Evolutionary conservation across 805 yeast genomes (phyloP).

Genomic region (Monosporozyma unispora): DNA sequence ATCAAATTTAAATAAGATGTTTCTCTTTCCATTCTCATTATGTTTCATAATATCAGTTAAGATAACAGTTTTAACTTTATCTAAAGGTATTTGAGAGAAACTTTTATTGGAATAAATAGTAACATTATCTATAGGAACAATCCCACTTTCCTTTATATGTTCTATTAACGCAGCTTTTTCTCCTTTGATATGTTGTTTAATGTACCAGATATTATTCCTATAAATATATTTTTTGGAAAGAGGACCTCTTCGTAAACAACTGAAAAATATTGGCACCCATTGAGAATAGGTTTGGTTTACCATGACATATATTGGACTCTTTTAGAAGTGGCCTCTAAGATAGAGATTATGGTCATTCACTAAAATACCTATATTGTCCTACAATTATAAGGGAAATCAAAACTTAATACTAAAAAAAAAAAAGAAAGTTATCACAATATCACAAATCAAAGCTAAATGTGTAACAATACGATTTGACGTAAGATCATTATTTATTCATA

Average conservation of each 20-base stretch:
- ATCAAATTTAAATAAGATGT: background rate
- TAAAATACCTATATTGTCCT: too few relatives aligned
- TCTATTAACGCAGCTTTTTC: background rate
- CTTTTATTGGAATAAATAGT: background rate
- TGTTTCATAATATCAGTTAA: background rate
- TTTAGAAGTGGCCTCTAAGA: too few relatives aligned
- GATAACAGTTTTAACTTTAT: background rate
- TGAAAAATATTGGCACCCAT: slow-evolving; percentile 1
- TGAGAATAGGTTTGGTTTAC: background rate
- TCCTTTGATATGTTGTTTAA: background rate
- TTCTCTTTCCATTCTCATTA: background rate
- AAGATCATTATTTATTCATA: background rate
- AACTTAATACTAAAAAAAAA: too few relatives aligned
- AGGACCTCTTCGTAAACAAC: background rate
- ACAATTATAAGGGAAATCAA: too few relatives aligned
- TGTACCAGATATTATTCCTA: background rate
- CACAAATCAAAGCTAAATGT: too few relatives aligned
- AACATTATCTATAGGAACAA: background rate
- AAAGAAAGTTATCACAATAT: too few relatives aligned
- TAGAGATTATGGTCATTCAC: too few relatives aligned
- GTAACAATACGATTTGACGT: background rate
- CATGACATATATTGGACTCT: too few relatives aligned
- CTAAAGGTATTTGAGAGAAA: background rate
- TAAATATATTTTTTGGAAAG: background rate
- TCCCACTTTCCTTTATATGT: background rate